phyloP scores from a whole-genome alignment of 176 grass and related monocot species.

The Eragrostis nindensis region DNA sequence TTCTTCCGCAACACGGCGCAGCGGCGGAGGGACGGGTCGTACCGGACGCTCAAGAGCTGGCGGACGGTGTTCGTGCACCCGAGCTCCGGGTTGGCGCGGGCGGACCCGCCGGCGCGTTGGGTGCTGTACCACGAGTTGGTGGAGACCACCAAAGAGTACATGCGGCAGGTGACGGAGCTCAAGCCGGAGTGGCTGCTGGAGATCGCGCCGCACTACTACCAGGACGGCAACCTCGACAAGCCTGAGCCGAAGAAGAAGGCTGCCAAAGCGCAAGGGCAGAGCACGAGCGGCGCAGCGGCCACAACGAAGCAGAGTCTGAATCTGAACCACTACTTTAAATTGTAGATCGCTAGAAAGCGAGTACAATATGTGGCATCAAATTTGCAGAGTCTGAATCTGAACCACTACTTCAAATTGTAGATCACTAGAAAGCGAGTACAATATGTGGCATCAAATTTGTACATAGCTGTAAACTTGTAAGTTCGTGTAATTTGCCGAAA shows the following conservation, averaged over 20 bases:
- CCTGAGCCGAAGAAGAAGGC: conserved; percentile 14
- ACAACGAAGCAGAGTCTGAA: not conserved
- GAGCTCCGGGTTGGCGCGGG: conserved; percentile 45
- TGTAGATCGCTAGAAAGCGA: not conserved
- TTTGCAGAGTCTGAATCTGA: not conserved
- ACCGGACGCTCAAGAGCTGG: conserved; percentile 47
- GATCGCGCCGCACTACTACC: conserved; percentile 56
- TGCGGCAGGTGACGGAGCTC: conserved; percentile 62
- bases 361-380: not conserved
- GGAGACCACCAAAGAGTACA: conserved; percentile 57
- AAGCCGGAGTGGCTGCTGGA: conserved; percentile 73
- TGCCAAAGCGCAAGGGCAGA: not conserved
- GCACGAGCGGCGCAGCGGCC: not conserved
- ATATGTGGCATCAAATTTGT: not conserved
- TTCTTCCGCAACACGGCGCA: conserved; percentile 55
- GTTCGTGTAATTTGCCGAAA: not conserved
- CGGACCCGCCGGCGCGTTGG: conserved; percentile 18
- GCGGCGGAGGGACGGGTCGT: conserved; percentile 45
- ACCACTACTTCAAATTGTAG: conserved; percentile 1
- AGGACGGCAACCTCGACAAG: conserved; percentile 33
- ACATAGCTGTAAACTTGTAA: not conserved
- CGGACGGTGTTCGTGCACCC: conserved; percentile 61
- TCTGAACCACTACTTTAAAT: not conserved
- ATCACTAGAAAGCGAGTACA: not conserved
- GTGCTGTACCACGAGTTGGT: conserved; percentile 67